phyloP scores from a whole-genome alignment of 2,329 filamentous ascomycete species.

The Xylariaceae sp. region DNA sequence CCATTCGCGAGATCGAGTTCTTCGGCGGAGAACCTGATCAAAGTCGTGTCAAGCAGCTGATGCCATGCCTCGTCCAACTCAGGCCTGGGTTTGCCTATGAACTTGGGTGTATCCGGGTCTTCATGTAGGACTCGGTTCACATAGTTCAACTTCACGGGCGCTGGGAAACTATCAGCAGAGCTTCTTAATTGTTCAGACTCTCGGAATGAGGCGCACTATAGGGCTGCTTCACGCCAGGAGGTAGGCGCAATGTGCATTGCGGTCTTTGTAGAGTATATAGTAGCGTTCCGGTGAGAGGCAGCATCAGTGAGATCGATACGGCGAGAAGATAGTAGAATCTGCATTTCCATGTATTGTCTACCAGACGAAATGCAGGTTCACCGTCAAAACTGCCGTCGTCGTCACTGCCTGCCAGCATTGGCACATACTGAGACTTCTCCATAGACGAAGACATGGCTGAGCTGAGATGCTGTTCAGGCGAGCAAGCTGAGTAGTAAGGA shows the following conservation, averaged over 20 bases:
- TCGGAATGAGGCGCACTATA: too few relatives aligned
- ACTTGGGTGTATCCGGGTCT: too few relatives aligned
- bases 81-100: constrained; percentile 3
- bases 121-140: too few relatives aligned
- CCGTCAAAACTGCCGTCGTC: not conserved
- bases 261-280: too few relatives aligned
- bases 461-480: too few relatives aligned
- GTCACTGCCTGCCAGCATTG: not conserved
- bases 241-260: too few relatives aligned
- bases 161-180: too few relatives aligned
- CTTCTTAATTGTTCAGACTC: too few relatives aligned
- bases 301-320: not conserved
- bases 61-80: constrained; percentile 12
- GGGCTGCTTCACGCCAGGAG: too few relatives aligned
- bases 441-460: not conserved
- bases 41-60: not conserved
- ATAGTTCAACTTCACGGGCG: too few relatives aligned
- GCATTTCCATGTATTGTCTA: not conserved
- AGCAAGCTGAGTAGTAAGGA: not conserved
- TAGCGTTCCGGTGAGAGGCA: too few relatives aligned
- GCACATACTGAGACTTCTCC: not conserved
- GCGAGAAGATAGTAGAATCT: not conserved
- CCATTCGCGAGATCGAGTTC: constrained; percentile 1
- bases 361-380: not conserved
- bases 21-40: constrained; percentile 6